Base-by-base conservation (phyloP, 441 rosid genomes). In the Theobroma grandiflorum region DNA sequence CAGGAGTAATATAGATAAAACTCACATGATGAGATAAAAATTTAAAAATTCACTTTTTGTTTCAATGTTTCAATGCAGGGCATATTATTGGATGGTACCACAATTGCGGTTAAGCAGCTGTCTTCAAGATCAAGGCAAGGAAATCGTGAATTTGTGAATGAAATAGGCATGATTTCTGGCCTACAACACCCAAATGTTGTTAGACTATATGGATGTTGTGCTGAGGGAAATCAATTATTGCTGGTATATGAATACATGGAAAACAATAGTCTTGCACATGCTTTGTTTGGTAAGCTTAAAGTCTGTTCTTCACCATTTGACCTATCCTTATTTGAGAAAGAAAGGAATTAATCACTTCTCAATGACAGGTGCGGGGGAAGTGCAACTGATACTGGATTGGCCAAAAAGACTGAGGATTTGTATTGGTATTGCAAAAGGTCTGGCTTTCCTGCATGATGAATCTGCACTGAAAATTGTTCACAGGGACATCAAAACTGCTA, bases 401-500 rank as follows among this genome's bases (percentile, higher is more conserved):
- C 45, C 88, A 53, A 88, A 91, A 16, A 94, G 97, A 74, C 79
- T 78, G 63, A 92, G 84, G 77, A 89, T 94, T 79, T 91, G 95
- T 77, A 6, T 90, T 31, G 92, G 90, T 14, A 84, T 95, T 37
- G 96, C 96, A 0, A 92, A 71, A 78, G 98, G 98, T 37, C 88
- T 95, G 31, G 89, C 90, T 59, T 93, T 89, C 77, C 91, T 95
- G 78, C 97, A 95, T 64, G 97, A 91, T 67, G 98, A 88, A 82
- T 91, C 92, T 0, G 80, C 87, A 26, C 62, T 94, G 37, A 90
- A 84, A 79, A 95, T 94, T 20, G 91, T 95, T 78, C 96, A 93
- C 64, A 86, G 96, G 73, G 98, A 95, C 88, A 91, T 92, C n/a
- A 95, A 95, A 79, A 92, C 95, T 1, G 88, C 96, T 1, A 94